A percentile compares a stretch with the other conserved stretches of the same genome.
Conservation (phyloP, 352 stramenopile genomes). For the Globisporangium spiculum region DNA sequence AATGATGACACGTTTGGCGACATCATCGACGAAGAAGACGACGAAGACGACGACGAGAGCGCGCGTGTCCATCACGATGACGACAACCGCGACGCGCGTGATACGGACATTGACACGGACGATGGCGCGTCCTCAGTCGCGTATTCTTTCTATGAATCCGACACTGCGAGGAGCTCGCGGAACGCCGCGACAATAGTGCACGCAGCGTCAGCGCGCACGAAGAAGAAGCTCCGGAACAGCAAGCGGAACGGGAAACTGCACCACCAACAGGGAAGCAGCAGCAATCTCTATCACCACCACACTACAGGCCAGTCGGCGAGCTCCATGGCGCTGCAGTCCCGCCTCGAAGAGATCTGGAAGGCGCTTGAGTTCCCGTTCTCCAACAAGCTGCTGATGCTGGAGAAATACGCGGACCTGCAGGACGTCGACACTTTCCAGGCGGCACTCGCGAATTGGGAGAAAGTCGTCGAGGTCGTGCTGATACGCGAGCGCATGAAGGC, state of each 20-base stretch:
- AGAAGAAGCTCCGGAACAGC: slow-evolving; percentile 7
- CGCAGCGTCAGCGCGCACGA: slow-evolving; percentile 4
- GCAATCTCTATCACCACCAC: slow-evolving; percentile 20
- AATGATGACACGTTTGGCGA: slow-evolving; percentile 17
- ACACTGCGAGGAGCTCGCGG: slow-evolving; percentile 20
- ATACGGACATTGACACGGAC: slow-evolving; percentile 17
- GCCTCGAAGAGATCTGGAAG: slow-evolving; percentile 54
- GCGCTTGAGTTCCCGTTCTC: slow-evolving; percentile 64
- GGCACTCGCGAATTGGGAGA: slow-evolving; percentile 48
- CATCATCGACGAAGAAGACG: slow-evolving; percentile 20
- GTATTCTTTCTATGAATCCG: not conserved
- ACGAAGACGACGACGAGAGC: slow-evolving; percentile 21
- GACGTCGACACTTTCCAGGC: slow-evolving; percentile 41
- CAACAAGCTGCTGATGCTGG: slow-evolving; percentile 57
- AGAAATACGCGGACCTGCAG: slow-evolving; percentile 52
- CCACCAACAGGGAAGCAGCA: slow-evolving; percentile 18
- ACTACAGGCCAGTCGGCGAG: slow-evolving; percentile 28
- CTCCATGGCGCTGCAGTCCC: slow-evolving; percentile 44
- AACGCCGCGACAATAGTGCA: slow-evolving; percentile 21
- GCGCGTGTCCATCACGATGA: slow-evolving; percentile 14
- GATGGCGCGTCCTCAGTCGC: slow-evolving; percentile 1
- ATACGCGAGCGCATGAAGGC: slow-evolving; percentile 52
- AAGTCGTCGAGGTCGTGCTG: slow-evolving; percentile 31
- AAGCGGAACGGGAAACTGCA: slow-evolving; percentile 22
- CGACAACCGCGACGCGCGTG: slow-evolving; percentile 1